Evolutionary conservation across 106 monocot genomes (phyloP), one percentile per base, ranked within the genome.

Genomic region (Cymbidium sinense): DNA sequence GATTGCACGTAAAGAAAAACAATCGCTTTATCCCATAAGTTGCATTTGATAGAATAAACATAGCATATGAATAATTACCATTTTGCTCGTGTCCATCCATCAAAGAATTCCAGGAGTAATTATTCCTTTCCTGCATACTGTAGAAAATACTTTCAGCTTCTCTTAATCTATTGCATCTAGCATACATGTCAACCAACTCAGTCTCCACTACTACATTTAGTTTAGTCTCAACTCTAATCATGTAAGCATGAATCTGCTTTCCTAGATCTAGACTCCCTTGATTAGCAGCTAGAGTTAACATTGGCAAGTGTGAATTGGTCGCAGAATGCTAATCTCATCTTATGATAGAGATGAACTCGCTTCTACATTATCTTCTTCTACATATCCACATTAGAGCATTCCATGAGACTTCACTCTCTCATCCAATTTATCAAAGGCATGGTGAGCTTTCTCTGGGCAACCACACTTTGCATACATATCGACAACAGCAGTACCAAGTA

Each of bases 401-500:
- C 81, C 81, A 81, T 34, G 75, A 75, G 65, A 81, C 69, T 6
- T 62, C 50, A 31, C 74, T 75, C 34, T 75, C 23, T 50, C 50
- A 9, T 31, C 8, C 43, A 81, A 41, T 35, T 1, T 12, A 11
- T 51, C 69, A 70, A 76, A 81, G 44, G 39, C 75, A 28, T 1
- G n/a, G 67, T 67, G 31, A 31, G 76, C 81, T 50, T 69, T 69
- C 44, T 64, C n/a, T n/a, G n/a, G n/a, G n/a, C 80, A 75, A 12
- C 80, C 75, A 43, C 80, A 81, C 25, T 81, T 81, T 1, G 81
- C 17, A 64, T 81, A 81, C 81, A 81, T 81, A 70, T 81, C 75
- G 2, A 75, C 76, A 20, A 81, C n/a, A n/a, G n/a, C n/a, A n/a
- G n/a, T n/a, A n/a, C n/a, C n/a, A n/a, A n/a, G n/a, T n/a, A n/a